These are phyloP conservation scores for Theobroma grandiflorum DNA, from an alignment of 441 rosid genomes.

Conservation along the genomic window DNA sequence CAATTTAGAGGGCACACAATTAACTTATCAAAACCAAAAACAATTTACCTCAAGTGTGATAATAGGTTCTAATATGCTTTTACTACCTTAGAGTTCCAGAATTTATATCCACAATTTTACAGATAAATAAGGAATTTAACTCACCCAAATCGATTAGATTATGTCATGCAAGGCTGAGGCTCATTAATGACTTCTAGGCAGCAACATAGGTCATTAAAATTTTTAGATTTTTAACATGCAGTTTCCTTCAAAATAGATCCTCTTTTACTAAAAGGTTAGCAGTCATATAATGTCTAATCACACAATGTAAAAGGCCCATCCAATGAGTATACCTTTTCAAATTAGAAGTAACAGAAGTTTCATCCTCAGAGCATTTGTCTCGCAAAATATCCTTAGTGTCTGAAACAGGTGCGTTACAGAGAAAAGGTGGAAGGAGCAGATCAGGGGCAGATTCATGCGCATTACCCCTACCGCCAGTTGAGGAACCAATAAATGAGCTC, in stretches of 20 bases:
- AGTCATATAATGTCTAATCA: neutral
- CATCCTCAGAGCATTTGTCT: slow-evolving; percentile 36
- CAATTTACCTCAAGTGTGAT: no score
- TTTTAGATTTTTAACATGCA: neutral
- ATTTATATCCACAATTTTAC: neutral
- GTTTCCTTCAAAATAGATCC: neutral
- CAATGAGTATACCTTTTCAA: slow-evolving; percentile 45
- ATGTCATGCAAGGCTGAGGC: no score
- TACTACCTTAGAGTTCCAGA: no score
- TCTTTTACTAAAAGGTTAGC: slow-evolving; percentile 4
- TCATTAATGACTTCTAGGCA: neutral
- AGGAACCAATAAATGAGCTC: slow-evolving; percentile 51
- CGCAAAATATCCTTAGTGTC: slow-evolving; percentile 34
- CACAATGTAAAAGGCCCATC: neutral
- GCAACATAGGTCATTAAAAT: neutral
- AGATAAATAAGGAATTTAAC: neutral
- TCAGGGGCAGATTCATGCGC: slow-evolving; percentile 42
- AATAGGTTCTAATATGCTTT: no score
- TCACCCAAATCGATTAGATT: neutral
- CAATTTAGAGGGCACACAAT: no score
- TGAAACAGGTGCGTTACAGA: slow-evolving; percentile 33
- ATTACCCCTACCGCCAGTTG: slow-evolving; percentile 40
- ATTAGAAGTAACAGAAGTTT: slow-evolving; percentile 24
- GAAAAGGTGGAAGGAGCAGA: slow-evolving; percentile 57
- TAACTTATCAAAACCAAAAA: no score